Evolutionary conservation across 225 moss, liverwort and hornwort species (phyloP).

Genomic region (Pleurozium schreberi): DNA sequence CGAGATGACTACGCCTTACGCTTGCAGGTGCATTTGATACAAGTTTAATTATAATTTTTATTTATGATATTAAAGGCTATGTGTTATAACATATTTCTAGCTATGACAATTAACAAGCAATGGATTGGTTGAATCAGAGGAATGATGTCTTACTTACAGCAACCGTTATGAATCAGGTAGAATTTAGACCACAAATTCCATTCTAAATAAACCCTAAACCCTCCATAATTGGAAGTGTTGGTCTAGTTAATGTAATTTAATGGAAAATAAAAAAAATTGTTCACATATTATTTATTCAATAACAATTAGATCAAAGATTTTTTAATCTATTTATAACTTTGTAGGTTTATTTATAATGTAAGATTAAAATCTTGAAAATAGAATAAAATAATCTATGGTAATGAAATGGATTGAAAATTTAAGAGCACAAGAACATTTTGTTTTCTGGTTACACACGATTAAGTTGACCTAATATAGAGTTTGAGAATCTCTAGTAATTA

Average conservation of each 20-base stretch:
- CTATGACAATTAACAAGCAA: neutral
- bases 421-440: neutral
- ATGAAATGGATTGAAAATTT: neutral
- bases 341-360: neutral
- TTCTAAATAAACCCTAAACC: neutral
- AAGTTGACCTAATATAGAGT: neutral
- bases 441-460: neutral
- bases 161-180: neutral
- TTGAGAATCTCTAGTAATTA: neutral
- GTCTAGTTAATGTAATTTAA: neutral
- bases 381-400: neutral
- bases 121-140: neutral
- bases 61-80: neutral
- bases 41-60: neutral
- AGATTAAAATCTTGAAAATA: neutral
- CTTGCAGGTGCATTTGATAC: conserved; percentile 14
- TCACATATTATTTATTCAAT: neutral
- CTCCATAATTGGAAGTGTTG: neutral
- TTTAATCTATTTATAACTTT: neutral
- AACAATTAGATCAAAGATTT: neutral
- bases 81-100: neutral
- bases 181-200: neutral
- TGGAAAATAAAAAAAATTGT: neutral
- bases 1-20: conserved; percentile 41
- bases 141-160: conserved; percentile 6